phyloP scores from a whole-genome alignment of 352 stramenopile genomes.

The Phytophthora kernoviae region DNA sequence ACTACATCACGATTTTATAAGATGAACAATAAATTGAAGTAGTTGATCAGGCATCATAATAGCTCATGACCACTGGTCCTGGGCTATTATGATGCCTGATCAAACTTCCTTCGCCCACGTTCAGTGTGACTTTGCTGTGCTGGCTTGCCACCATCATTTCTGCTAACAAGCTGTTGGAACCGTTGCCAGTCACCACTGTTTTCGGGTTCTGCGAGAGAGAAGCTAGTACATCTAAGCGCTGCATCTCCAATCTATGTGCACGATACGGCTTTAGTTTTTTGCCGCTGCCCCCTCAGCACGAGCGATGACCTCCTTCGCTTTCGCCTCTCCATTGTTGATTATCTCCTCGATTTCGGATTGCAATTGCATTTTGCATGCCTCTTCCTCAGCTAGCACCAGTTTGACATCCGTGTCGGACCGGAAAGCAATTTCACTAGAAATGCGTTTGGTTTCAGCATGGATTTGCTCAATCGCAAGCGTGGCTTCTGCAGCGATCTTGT shows the following conservation, averaged over 20 bases:
- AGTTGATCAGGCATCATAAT: no score
- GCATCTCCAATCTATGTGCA: slow-evolving; percentile 41
- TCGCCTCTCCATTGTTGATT: slow-evolving; percentile 29
- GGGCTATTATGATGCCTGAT: slow-evolving; percentile 22
- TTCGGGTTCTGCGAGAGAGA: slow-evolving; percentile 48
- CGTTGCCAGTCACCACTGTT: slow-evolving; percentile 45
- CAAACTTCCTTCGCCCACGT: slow-evolving; percentile 28
- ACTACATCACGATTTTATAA: background rate
- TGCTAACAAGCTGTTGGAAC: slow-evolving; percentile 54
- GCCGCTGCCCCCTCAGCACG: slow-evolving; percentile 41
- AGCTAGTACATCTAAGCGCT: slow-evolving; percentile 43
- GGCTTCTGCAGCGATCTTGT: slow-evolving; percentile 44
- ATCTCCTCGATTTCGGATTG: slow-evolving; percentile 42
- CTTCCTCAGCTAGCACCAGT: slow-evolving; percentile 43
- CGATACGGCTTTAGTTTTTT: slow-evolving; percentile 48
- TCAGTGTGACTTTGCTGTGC: slow-evolving; percentile 51
- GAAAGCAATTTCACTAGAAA: slow-evolving; percentile 44
- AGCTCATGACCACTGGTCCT: background rate
- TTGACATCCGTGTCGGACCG: slow-evolving; percentile 46
- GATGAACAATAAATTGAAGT: background rate
- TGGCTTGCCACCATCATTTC: slow-evolving; percentile 52
- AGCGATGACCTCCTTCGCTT: slow-evolving; percentile 44
- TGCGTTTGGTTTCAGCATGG: slow-evolving; percentile 47
- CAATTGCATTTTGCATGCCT: slow-evolving; percentile 43
- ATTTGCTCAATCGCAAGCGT: slow-evolving; percentile 50